Evolutionary conservation across 1,284 basidiomycete species (phyloP).

Genomic region (Malassezia dermatis): DNA sequence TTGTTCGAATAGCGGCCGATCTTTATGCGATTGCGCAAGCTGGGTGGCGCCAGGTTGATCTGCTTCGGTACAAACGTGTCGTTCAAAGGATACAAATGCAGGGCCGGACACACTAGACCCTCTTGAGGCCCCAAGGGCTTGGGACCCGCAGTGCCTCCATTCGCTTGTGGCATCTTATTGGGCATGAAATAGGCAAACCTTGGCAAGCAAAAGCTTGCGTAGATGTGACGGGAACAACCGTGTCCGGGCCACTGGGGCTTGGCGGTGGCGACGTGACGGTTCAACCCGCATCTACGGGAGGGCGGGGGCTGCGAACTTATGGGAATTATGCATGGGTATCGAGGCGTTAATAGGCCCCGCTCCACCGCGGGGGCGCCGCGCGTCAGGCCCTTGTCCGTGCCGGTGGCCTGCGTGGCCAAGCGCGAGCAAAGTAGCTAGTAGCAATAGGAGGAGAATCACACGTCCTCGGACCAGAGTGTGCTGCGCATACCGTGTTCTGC

Average conservation of each 20-base stretch:
- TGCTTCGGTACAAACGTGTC: constrained; percentile 94
- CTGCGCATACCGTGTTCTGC: neutral
- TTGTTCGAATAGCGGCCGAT: constrained; percentile 96
- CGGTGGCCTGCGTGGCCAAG: neutral
- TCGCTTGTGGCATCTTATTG: neutral
- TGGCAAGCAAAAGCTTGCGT: neutral
- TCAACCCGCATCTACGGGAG: neutral
- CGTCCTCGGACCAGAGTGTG: neutral
- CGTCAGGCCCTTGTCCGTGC: neutral
- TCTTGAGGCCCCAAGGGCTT: constrained; percentile 7
- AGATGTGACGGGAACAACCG: neutral
- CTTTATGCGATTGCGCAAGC: constrained; percentile 57
- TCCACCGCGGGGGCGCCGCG: neutral
- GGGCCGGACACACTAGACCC: constrained; percentile 37
- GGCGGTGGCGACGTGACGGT: neutral
- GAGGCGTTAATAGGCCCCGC: neutral
- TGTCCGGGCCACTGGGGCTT: neutral
- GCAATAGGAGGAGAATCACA: neutral
- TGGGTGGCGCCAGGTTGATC: constrained; percentile 65
- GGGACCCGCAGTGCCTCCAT: neutral
- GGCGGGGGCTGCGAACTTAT: neutral
- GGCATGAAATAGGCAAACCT: neutral
- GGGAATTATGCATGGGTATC: neutral
- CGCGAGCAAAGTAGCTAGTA: neutral
- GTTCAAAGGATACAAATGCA: constrained; percentile 75